Conservation (phyloP, 1,139 yeast species). For the Blastobotrys raffinosifermentans region DNA sequence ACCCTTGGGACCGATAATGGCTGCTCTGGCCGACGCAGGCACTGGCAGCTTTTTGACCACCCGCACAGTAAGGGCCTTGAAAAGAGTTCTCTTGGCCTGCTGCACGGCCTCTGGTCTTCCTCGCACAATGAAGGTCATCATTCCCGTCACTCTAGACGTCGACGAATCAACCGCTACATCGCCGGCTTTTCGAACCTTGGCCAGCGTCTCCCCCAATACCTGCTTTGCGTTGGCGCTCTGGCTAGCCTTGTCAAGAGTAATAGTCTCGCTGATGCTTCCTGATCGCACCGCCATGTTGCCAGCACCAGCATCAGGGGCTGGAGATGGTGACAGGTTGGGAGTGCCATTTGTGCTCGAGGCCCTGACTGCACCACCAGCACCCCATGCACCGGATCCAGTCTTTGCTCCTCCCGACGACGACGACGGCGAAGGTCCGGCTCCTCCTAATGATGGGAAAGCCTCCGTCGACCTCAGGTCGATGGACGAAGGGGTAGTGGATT, state of each 20-base stretch:
- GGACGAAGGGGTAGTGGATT: constrained; percentile 8
- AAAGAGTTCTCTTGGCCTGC: constrained; percentile 68
- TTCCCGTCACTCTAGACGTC: constrained; percentile 66
- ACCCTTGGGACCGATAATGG: constrained; percentile 88
- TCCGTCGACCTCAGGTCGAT: constrained; percentile 29
- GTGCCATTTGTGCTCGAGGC: constrained; percentile 35
- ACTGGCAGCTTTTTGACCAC: constrained; percentile 55
- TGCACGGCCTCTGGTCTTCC: constrained; percentile 69
- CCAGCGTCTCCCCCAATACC: constrained; percentile 34
- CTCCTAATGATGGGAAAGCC: constrained; percentile 70
- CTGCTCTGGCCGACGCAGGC: constrained; percentile 74
- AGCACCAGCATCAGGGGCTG: too few relatives aligned
- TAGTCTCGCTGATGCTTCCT: constrained; percentile 21
- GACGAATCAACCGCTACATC: constrained; percentile 79
- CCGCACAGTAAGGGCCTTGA: constrained; percentile 64
- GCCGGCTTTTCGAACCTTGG: constrained; percentile 54
- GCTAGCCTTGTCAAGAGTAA: constrained; percentile 22
- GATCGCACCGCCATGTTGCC: constrained; percentile 26
- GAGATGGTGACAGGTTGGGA: constrained; percentile 10
- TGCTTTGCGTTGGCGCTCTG: constrained; percentile 22
- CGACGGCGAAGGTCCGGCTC: constrained; percentile 28
- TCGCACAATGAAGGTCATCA: constrained; percentile 77
- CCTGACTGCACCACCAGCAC: constrained; percentile 32
- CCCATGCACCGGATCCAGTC: constrained; percentile 30
- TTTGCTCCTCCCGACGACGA: constrained; percentile 10